These are phyloP conservation scores for Arthrocladium fulminans DNA, from an alignment of 2,329 filamentous ascomycete species.

Conservation along the genomic window DNA sequence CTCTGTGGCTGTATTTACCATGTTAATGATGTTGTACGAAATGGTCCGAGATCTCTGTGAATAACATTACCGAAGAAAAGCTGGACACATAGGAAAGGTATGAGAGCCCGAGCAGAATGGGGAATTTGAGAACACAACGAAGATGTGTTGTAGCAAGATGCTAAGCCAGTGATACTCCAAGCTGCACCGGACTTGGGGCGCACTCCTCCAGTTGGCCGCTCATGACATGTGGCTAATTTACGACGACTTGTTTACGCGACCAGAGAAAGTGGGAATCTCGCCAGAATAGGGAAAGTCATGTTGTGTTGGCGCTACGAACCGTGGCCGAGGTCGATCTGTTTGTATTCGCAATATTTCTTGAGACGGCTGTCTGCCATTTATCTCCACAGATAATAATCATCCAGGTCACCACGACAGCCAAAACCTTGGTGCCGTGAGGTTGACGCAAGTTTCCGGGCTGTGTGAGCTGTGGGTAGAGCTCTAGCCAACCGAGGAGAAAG, in stretches of 20 bases:
- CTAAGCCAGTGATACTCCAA: neutral
- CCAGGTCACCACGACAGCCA: too few species aligned
- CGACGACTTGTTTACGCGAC: neutral
- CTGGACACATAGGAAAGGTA: constrained; percentile 1
- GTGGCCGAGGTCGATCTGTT: too few species aligned
- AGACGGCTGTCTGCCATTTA: too few species aligned
- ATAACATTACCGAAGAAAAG: constrained; percentile 2
- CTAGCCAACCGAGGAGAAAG: too few species aligned
- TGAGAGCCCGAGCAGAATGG: neutral
- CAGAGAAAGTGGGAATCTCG: neutral
- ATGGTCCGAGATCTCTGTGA: neutral
- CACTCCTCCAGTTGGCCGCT: neutral
- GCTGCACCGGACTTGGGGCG: too few species aligned
- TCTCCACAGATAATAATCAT: too few species aligned
- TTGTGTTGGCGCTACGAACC: too few species aligned
- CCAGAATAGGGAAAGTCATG: too few species aligned
- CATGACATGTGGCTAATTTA: neutral
- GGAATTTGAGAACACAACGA: neutral
- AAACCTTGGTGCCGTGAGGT: too few species aligned
- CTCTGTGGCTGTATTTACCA: neutral
- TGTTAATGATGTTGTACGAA: neutral
- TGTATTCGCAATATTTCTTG: too few species aligned
- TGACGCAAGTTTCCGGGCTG: too few species aligned
- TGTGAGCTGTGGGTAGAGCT: too few species aligned
- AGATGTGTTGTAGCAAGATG: neutral